Evolutionary conservation across 176 grass and related monocot genomes (phyloP).

Genomic region (Puccinellia tenuiflora): DNA sequence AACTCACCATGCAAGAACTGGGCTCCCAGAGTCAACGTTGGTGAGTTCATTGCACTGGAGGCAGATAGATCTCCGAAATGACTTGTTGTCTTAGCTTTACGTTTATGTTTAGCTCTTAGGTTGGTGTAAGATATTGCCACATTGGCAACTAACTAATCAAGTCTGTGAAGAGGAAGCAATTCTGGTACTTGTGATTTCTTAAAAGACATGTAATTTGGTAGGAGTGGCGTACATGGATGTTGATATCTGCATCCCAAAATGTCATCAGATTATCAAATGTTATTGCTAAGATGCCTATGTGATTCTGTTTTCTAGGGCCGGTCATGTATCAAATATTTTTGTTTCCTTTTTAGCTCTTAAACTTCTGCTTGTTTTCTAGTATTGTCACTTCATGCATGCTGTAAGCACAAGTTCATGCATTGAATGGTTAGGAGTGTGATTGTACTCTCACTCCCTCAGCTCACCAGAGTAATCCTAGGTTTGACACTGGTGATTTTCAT

Average conservation of each 20-base stretch:
- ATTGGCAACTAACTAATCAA: not conserved
- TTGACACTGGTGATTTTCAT: no score
- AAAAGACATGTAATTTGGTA: not conserved
- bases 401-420: not conserved
- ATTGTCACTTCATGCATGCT: not conserved
- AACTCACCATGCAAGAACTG: no score
- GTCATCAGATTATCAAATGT: not conserved
- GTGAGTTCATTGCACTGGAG: not conserved
- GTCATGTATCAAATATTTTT: not conserved
- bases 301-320: not conserved
- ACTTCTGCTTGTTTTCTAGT: not conserved
- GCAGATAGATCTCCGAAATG: not conserved
- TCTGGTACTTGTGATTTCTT: not conserved
- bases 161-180: not conserved
- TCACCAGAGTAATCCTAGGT: no score
- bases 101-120: not conserved
- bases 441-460: no score
- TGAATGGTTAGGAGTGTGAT: no score
- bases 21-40: no score
- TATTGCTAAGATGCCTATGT: not conserved
- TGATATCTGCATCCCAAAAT: not conserved
- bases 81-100: conserved; percentile 10
- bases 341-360: not conserved
- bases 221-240: not conserved
- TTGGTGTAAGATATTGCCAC: not conserved